Evolutionary conservation across 2,329 filamentous ascomycete species (phyloP).

Genomic region (Colletotrichum chlorophyti): DNA sequence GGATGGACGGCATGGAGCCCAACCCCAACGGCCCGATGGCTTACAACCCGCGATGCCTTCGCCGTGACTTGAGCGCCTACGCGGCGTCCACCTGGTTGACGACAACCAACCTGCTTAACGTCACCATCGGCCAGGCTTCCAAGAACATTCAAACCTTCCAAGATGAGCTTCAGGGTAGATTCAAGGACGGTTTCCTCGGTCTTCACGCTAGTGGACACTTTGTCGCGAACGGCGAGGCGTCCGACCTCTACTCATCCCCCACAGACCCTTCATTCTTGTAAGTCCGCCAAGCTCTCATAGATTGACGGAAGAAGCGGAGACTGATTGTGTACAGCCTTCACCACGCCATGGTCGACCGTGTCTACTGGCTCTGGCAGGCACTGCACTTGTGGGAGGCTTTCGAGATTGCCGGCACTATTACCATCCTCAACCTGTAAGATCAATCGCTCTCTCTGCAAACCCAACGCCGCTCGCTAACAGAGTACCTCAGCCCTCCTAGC

Average conservation of each 20-base stretch:
- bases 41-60: conserved; percentile 40
- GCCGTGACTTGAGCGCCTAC: conserved; percentile 37
- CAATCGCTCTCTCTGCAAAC: no score
- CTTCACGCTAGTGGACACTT: conserved; percentile 37
- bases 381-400: conserved; percentile 26
- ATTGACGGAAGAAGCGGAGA: no score
- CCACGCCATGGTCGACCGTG: conserved; percentile 35
- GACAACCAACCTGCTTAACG: conserved; percentile 32
- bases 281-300: no score
- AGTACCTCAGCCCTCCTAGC: no score
- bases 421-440: conserved; percentile 30
- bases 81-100: conserved; percentile 32
- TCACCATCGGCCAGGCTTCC: conserved; percentile 31
- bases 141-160: conserved; percentile 35
- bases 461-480: no score
- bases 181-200: conserved; percentile 35
- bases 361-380: conserved; percentile 38
- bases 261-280: conserved; percentile 36
- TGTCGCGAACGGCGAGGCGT: conserved; percentile 34
- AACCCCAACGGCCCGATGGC: conserved; percentile 13
- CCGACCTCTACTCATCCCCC: conserved; percentile 33
- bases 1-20: conserved; percentile 9
- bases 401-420: conserved; percentile 32
- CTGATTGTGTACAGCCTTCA: no score
- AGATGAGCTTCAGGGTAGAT: conserved; percentile 39